Evolutionary conservation across 768 basidiomycete species (phyloP), one percentile per base, ranked within the genome.

Genomic region (Xerocomellus chrysenteron): DNA sequence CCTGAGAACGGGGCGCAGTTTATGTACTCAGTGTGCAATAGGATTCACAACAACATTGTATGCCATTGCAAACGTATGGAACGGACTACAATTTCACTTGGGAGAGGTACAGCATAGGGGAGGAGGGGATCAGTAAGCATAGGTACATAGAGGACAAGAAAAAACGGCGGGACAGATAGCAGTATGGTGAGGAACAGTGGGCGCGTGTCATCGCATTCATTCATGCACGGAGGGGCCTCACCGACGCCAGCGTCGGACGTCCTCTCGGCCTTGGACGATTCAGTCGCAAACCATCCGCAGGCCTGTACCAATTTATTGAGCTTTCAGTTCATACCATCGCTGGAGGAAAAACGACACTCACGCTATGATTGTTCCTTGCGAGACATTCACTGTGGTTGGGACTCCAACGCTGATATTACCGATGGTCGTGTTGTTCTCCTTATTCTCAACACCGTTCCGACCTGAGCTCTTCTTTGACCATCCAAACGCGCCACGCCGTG

Each of bases 381-480:
- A 72, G 19, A 55, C 32, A 21, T 70, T 71, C 8, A 59, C 61
- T 9, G 40, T 51, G 3, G 47, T 35, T 3, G 44, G 48, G 21
- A 42, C 43, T 28, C 55, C 47, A 10, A 55, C 4, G 5, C 52
- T 48, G 24, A 41, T 26, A 13, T 59, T 66, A 13, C 57, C 48
- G 2, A 56, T 50, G 6, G 52, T 49, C 32, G 59, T 53, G 42
- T 65, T 68, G 30, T 84, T 85, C 69, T 86, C 83, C 67, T 86
- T 81, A 61, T 81, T 80, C 56, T 82, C 85, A 65, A 75, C 50
- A 70, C 81, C 55, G 67, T 72, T 71, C 76, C 85, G 70, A 32
- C 79, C 80, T 0, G 72, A 76, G 61, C 78, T 82, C 36, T 83
- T 81, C 73, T 89, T 90, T 41, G 83, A 73, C 84, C 81, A 84